A percentile compares a stretch with the other conserved stretches of the same genome.
These are phyloP conservation scores for Trematosphaeria pertusa DNA, from an alignment of 2,329 filamentous ascomycete species.

Conservation along the genomic window DNA sequence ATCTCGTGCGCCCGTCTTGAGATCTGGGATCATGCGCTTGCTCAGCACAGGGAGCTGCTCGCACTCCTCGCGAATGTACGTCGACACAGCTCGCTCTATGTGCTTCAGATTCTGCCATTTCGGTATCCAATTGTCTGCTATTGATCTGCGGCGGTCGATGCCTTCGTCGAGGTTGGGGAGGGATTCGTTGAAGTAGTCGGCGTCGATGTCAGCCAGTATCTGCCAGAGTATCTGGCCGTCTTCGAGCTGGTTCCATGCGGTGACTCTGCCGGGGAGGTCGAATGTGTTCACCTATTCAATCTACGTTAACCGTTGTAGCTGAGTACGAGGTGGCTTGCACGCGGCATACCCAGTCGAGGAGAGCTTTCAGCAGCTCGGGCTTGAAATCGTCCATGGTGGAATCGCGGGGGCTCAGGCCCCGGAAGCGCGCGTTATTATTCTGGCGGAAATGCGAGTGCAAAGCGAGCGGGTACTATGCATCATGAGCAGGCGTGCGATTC, in stretches of 20 bases:
- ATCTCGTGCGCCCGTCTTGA: slow-evolving; percentile 58
- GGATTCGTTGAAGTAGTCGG: slow-evolving; percentile 56
- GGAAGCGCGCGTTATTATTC: slow-evolving; percentile 20
- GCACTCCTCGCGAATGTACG: slow-evolving; percentile 57
- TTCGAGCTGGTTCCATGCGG: slow-evolving; percentile 52
- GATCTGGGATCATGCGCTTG: slow-evolving; percentile 52
- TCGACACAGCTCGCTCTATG: slow-evolving; percentile 56
- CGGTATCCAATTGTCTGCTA: slow-evolving; percentile 56
- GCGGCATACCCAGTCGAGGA: slow-evolving; percentile 47
- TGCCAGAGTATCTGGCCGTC: slow-evolving; percentile 58
- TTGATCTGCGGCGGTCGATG: slow-evolving; percentile 46
- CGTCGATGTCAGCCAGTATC: slow-evolving; percentile 56
- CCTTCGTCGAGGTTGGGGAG: slow-evolving; percentile 54
- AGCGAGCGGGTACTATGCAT: slow-evolving; percentile 35
- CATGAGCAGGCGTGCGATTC: slow-evolving; percentile 34
- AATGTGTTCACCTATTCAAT: slow-evolving; percentile 53
- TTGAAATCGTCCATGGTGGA: slow-evolving; percentile 48
- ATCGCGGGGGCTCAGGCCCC: slow-evolving; percentile 25
- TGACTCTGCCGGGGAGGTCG: slow-evolving; percentile 46
- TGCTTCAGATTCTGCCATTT: slow-evolving; percentile 62
- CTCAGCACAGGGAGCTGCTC: slow-evolving; percentile 48
- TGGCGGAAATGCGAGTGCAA: slow-evolving; percentile 16
- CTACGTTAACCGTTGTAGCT: slow-evolving; percentile 13
- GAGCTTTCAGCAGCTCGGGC: slow-evolving; percentile 47
- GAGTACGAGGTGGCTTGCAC: too few species aligned